phyloP scores from a whole-genome alignment of 202 grass and related monocot genomes.

The Panicum virgatum region DNA sequence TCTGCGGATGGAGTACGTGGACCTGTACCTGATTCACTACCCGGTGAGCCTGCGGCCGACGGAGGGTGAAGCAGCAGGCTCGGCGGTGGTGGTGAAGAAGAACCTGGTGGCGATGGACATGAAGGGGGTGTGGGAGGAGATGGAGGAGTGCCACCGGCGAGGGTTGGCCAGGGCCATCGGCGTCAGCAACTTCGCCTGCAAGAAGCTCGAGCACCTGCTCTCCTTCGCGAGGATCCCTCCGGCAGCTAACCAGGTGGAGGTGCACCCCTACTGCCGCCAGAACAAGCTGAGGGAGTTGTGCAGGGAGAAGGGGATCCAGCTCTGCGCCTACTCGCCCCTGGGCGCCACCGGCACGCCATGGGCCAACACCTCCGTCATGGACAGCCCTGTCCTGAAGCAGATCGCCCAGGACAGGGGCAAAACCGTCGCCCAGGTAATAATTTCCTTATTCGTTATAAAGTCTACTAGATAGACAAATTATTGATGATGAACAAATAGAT shows the following conservation, averaged over 20 bases:
- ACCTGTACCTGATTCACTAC: conserved; percentile 55
- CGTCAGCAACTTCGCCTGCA: conserved; percentile 63
- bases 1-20: conserved; percentile 56
- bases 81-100: not conserved
- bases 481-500: too few relatives aligned
- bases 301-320: conserved; percentile 28
- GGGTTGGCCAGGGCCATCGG: conserved; percentile 48
- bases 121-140: conserved; percentile 39
- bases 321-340: conserved; percentile 56
- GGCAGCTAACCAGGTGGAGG: conserved; percentile 59
- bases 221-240: conserved; percentile 33
- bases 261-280: conserved; percentile 58
- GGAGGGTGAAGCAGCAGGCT: not conserved
- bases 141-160: conserved; percentile 50
- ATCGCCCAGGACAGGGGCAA: conserved; percentile 51
- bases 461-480: too few relatives aligned
- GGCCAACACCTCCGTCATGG: conserved; percentile 37
- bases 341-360: conserved; percentile 46
- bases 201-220: conserved; percentile 53
- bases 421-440: conserved; percentile 51
- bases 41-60: conserved; percentile 30
- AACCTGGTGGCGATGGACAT: conserved; percentile 36
- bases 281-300: conserved; percentile 62
- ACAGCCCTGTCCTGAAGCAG: conserved; percentile 39
- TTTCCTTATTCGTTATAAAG: too few relatives aligned